Base-by-base conservation (phyloP, 305 asterid genomes). In the Fraxinus xanthoxyloides region DNA sequence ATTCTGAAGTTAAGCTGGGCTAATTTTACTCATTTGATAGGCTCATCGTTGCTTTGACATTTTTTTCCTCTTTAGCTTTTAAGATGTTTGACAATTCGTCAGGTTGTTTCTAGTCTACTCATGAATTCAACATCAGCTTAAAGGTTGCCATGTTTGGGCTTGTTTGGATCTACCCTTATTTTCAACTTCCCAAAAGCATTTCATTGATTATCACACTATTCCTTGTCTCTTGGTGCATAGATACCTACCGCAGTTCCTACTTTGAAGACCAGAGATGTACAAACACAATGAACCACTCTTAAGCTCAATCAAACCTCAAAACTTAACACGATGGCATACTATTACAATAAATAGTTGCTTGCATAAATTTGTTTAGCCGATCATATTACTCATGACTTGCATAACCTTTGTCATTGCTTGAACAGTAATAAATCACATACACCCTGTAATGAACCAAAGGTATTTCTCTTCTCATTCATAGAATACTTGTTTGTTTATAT, bases 1-100 rank as follows among this genome's bases (percentile, higher is more conserved):
- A 85, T 82, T 83, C 82, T 77, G 85, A 84, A 87, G 89, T 79
- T 81, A 77, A 76, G 82, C 34, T 82, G 72, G 83, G 85, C 61
- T 78, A 84, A 84, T 78, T 76, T 81, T 75, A 30, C 77, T 73
- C 40, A 78, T 23, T 83, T 80, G 86, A 85, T 80, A 72, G 86
- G 82, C 84, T 35, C 23, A 82, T 77, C 86, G 63, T 76, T 23
- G 54, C 38, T 69, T 73, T 78, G 35, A 43, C 79, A 9, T 83
- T 83, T 30, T 82, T 82, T 79, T 75, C 6, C 56, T 5, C 30
- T 21, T 63, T 84, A 79, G 82, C 40, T 78, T 17, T n/a, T 54
- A 54, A n/a, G 63, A 54, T 54, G 24, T 54, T 54, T 54, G 26
- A 54, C 24, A 54, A 6, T 54, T 63, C n/a, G 4, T 63, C 17